phyloP scores from a whole-genome alignment of 768 basidiomycete genomes.

The Termitomyces sp. region DNA sequence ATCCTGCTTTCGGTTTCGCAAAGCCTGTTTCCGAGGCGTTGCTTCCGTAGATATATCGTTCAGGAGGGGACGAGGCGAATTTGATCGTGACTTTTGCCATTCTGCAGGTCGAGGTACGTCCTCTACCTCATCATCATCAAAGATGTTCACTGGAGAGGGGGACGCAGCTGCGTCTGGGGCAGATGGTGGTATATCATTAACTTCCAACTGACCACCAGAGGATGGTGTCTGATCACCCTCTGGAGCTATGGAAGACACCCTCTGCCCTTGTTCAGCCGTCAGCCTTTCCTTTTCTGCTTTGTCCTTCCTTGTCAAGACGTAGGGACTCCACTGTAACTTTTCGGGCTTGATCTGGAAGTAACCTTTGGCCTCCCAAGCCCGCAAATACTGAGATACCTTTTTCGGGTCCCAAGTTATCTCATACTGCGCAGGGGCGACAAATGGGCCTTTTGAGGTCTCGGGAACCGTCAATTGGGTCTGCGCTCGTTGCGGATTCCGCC shows the following conservation, averaged over 20 bases:
- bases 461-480: constrained; percentile 42
- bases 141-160: constrained; percentile 15
- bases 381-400: constrained; percentile 59
- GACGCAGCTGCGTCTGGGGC: constrained; percentile 3
- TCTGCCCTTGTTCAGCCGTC: constrained; percentile 7
- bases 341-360: constrained; percentile 75
- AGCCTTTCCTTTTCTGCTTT: constrained; percentile 13
- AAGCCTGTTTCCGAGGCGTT: constrained; percentile 6
- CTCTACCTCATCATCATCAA: constrained; percentile 17
- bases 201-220: not conserved
- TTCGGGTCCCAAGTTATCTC: constrained; percentile 68
- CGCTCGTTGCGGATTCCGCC: constrained; percentile 56
- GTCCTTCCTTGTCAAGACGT: constrained; percentile 36
- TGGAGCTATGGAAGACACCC: constrained; percentile 1
- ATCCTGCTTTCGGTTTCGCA: constrained; percentile 10
- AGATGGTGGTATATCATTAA: not conserved
- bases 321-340: constrained; percentile 92
- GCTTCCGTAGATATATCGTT: not conserved
- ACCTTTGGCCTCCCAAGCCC: constrained; percentile 70
- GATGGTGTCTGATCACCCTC: not conserved
- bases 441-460: constrained; percentile 40
- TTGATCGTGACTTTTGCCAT: constrained; percentile 3
- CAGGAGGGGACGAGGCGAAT: constrained; percentile 4
- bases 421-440: constrained; percentile 65
- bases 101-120: constrained; percentile 12